Evolutionary conservation across 495 filamentous ascomycete genomes (phyloP).

Genomic region (Penicillium argentinense): DNA sequence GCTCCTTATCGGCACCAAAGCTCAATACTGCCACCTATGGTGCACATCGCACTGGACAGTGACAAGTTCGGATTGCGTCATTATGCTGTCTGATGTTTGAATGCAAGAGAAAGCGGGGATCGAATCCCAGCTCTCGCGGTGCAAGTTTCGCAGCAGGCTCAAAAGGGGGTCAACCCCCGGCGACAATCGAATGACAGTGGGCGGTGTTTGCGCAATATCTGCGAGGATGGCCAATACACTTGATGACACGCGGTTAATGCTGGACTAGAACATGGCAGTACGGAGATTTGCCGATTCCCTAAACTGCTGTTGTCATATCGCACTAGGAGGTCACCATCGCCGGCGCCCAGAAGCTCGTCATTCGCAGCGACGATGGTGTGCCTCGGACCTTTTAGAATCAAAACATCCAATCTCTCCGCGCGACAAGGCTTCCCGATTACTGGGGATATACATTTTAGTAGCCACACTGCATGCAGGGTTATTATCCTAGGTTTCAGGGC

Average conservation of each 20-base stretch:
- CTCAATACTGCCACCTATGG: no score
- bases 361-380: constrained; percentile 21
- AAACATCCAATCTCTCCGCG: no score
- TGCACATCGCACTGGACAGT: neutral
- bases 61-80: constrained; percentile 1
- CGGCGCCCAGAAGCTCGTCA: constrained; percentile 20
- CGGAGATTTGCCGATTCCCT: constrained; percentile 1
- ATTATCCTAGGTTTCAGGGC: no score
- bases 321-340: constrained; percentile 9
- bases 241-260: neutral
- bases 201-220: constrained; percentile 18
- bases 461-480: no score
- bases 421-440: no score
- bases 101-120: neutral
- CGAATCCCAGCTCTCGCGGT: neutral
- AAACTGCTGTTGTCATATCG: constrained; percentile 7
- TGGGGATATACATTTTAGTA: no score
- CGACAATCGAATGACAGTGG: constrained; percentile 4
- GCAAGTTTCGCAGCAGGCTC: no score
- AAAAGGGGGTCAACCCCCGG: no score
- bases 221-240: constrained; percentile 9
- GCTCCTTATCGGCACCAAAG: neutral
- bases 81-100: neutral
- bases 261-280: neutral
- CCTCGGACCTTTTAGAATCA: constrained; percentile 6